A percentile compares a stretch with the other conserved stretches of the same genome.
phyloP scores from a whole-genome alignment of 345 rosid genomes.

The Rhodamnia rubescens region DNA sequence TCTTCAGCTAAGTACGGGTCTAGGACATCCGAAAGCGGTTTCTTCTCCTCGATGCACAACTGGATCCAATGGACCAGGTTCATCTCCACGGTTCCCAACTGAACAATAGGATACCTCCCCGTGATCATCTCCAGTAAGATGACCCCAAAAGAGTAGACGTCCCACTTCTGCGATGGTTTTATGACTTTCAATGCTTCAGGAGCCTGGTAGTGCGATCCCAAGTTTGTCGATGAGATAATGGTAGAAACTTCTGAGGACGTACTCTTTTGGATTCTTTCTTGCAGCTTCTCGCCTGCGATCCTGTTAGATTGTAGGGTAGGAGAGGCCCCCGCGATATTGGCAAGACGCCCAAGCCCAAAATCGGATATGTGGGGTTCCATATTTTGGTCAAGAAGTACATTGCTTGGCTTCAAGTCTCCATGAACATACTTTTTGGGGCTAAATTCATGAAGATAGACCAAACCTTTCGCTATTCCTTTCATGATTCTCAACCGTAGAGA shows the following conservation, averaged over 20 bases:
- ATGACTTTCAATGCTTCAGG: slow-evolving; percentile 76
- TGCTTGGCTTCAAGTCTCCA: slow-evolving; percentile 84
- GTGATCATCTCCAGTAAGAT: slow-evolving; percentile 78
- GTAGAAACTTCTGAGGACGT: slow-evolving; percentile 45
- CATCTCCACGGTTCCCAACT: slow-evolving; percentile 52
- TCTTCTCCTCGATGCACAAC: slow-evolving; percentile 82
- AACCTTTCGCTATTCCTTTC: slow-evolving; percentile 68
- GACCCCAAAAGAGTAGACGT: slow-evolving; percentile 82
- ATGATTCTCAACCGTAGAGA: slow-evolving; percentile 57
- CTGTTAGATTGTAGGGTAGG: slow-evolving; percentile 61
- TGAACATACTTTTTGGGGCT: slow-evolving; percentile 91
- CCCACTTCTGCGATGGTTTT: slow-evolving; percentile 98
- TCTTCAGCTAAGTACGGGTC: slow-evolving; percentile 71
- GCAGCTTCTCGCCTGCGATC: slow-evolving; percentile 36
- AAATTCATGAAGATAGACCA: slow-evolving; percentile 80
- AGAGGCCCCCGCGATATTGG: slow-evolving; percentile 84
- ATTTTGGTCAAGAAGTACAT: slow-evolving; percentile 68
- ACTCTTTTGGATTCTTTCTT: slow-evolving; percentile 54
- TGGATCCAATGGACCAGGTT: slow-evolving; percentile 79
- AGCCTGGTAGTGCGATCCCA: slow-evolving; percentile 71
- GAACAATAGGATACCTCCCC: slow-evolving; percentile 44
- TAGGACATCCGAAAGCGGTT: slow-evolving; percentile 66
- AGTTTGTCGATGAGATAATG: slow-evolving; percentile 28
- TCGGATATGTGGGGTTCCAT: slow-evolving; percentile 79
- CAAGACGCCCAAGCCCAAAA: slow-evolving; percentile 85